Base-by-base conservation (phyloP, 129 eudicot species). In the Solidago caesia region DNA sequence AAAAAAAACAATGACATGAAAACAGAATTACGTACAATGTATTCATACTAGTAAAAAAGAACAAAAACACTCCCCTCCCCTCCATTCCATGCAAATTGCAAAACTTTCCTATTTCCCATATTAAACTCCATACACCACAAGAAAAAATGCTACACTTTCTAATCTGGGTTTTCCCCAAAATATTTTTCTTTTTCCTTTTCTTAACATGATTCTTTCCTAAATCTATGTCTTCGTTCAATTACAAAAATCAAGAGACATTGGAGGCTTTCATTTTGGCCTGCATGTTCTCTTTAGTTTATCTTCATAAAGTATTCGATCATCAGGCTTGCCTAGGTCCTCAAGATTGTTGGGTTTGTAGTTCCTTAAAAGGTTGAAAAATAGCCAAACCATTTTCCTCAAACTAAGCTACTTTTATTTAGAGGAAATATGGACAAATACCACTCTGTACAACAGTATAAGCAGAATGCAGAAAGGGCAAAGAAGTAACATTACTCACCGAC, bases 401-500 rank as follows among this genome's bases (percentile, higher is more conserved):
- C 61, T 55, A 55, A 55, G 55, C 61, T 51, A 21, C 39, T 51
- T 51, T 21, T 42, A 11, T 27, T 27, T 15, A 56, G 3, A 56
- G 3, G 0, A 2, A 4, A 56, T 1, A 56, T 15, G 4, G 13
- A 21, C 21, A n/a, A 15, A 56, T 33, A 33, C 39, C 21, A 21
- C 21, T 21, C 21, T 21, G 21, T 33, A 33, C 39, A 33, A 33
- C 39, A 21, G 39, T 33, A 33, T 33, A 33, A 13, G 62, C n/a
- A 41, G 12, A 66, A 70, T 13, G 15, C 52, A 75, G 15, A 48
- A 51, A 45, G 25, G 25, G 60, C 44, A 48, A 48, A 12, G 10
- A 33, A 51, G 27, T 68, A 68, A 70, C 12, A 26, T 58, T 72
- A 67, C 84, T 88, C 53, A 90, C 98, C 79, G 39, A 47, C 60